These are phyloP conservation scores for Aspergillus japonicus DNA, from an alignment of 2,329 filamentous ascomycete genomes.

Conservation along the genomic window DNA sequence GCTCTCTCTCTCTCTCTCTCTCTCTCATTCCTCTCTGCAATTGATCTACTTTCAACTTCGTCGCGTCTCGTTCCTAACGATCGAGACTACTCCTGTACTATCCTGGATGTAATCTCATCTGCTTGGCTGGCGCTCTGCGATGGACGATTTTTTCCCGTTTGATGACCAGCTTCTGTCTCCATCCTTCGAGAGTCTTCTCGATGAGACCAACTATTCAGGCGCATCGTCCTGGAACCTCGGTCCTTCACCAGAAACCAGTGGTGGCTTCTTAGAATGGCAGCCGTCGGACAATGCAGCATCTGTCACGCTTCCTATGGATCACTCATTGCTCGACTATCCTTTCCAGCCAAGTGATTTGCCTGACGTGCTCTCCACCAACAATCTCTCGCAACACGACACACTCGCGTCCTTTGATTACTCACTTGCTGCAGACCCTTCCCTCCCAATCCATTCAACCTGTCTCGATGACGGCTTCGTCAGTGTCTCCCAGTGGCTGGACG, in stretches of 20 bases:
- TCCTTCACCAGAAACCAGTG: not conserved
- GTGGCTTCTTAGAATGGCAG: not conserved
- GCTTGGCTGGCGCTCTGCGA: not conserved
- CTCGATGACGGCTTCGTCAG: slow-evolving; percentile 17
- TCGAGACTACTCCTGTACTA: not conserved
- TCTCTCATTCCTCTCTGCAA: not conserved
- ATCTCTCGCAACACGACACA: not conserved
- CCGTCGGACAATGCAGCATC: not conserved
- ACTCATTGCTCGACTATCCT: not conserved
- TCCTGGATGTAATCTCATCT: not conserved
- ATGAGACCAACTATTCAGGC: not conserved
- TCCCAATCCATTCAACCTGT: not conserved
- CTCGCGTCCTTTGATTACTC: not conserved
- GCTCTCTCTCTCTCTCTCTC: not conserved
- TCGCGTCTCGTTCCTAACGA: no score
- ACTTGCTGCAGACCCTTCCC: not conserved
- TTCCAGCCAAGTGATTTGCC: not conserved
- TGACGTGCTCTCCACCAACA: not conserved
- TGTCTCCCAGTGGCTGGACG: slow-evolving; percentile 39
- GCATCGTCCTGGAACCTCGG: not conserved
- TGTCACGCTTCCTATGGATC: not conserved
- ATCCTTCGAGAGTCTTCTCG: not conserved
- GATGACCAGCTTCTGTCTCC: not conserved
- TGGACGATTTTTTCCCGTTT: not conserved
- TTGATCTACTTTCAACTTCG: no score